These are phyloP conservation scores for Falciphora oryzae DNA, from an alignment of 2,329 filamentous ascomycete genomes.

Conservation along the genomic window DNA sequence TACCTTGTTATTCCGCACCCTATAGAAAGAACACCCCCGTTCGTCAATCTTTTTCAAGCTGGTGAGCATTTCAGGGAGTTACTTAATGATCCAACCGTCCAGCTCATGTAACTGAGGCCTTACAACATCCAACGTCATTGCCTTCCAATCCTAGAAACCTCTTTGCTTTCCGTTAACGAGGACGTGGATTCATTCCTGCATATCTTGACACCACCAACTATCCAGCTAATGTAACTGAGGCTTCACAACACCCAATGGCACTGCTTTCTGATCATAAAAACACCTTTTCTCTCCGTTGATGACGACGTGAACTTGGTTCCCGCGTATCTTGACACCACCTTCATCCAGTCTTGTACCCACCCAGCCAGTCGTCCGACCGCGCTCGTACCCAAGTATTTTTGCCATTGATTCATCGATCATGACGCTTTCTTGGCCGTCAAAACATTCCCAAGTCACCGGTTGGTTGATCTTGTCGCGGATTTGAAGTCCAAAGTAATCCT, in stretches of 20 bases:
- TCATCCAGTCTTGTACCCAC: slow-evolving; percentile 5
- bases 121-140: slow-evolving; percentile 3
- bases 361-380: slow-evolving; percentile 4
- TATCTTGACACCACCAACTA: slow-evolving; percentile 3
- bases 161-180: not conserved
- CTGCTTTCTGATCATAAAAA: slow-evolving; percentile 1
- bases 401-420: slow-evolving; percentile 6
- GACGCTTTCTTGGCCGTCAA: slow-evolving; percentile 5
- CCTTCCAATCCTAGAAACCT: not conserved
- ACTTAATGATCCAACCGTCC: slow-evolving; percentile 1
- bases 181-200: not conserved
- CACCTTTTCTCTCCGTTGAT: slow-evolving; percentile 4
- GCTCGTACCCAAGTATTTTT: slow-evolving; percentile 1
- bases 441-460: slow-evolving; percentile 4
- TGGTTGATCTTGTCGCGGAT: not conserved
- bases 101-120: not conserved
- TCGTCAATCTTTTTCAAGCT: not conserved
- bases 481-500: not conserved
- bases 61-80: slow-evolving; percentile 2
- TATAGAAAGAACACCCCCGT: too few species aligned
- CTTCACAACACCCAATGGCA: slow-evolving; percentile 3
- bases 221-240: not conserved
- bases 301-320: not conserved
- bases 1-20: too few species aligned
- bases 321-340: not conserved